Conservation (phyloP, 805 yeast species). For the Starmerella stigmatis region DNA sequence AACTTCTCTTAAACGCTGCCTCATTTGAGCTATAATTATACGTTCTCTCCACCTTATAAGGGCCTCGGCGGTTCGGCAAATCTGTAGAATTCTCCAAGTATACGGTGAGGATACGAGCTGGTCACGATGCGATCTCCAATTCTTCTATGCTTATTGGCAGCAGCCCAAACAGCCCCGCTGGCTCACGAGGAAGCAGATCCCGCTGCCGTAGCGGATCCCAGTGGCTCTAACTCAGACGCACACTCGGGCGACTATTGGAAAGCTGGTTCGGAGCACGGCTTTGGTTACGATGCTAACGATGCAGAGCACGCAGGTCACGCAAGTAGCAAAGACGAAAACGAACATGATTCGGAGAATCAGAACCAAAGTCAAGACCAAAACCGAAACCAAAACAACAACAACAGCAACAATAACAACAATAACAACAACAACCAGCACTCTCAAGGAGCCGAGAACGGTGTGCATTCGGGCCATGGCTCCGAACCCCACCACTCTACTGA, state of each 20-base stretch:
- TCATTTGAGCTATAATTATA: background rate
- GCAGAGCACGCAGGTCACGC: no score
- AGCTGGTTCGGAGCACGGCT: no score
- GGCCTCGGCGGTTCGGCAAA: background rate
- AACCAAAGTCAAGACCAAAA: no score
- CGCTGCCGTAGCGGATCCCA: no score
- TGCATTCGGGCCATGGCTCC: background rate
- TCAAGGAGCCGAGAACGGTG: background rate
- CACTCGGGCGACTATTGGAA: no score
- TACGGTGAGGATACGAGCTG: background rate
- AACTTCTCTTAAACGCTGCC: background rate
- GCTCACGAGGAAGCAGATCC: background rate
- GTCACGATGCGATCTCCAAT: conserved; percentile 2
- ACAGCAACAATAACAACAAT: background rate
- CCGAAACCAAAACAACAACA: no score
- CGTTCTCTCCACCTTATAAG: background rate
- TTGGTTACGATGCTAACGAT: no score
- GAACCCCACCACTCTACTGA: no score
- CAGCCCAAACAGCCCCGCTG: background rate
- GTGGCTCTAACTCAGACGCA: no score
- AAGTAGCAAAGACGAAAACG: no score
- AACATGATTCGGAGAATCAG: no score
- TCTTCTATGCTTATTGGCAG: background rate
- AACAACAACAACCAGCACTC: background rate
- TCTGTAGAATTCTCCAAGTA: background rate